Conservation (phyloP, 2,329 filamentous ascomycete species). For the Shiraia bambusicola region DNA sequence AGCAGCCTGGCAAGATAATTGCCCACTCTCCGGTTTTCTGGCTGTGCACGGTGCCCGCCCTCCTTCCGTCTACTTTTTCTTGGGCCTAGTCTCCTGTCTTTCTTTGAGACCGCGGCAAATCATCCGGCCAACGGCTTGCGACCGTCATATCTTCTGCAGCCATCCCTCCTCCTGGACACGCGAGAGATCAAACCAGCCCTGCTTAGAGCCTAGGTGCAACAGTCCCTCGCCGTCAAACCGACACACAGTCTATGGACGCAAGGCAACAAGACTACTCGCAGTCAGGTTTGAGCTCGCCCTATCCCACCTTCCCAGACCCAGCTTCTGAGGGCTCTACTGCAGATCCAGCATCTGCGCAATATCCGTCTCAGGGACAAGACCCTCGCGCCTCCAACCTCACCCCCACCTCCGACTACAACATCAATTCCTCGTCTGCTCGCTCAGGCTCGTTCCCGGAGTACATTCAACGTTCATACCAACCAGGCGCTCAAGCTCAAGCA, state of each 20-base stretch:
- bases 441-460: constrained; percentile 86
- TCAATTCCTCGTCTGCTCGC: constrained; percentile 73
- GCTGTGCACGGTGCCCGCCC: constrained; percentile 39
- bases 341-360: constrained; percentile 94
- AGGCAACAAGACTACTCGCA: constrained; percentile 55
- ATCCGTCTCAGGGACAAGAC: constrained; percentile 75
- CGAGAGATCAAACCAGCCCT: constrained; percentile 36
- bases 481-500: constrained; percentile 71
- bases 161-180: constrained; percentile 47
- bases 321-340: constrained; percentile 81
- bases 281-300: constrained; percentile 59
- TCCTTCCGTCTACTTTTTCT: constrained; percentile 27
- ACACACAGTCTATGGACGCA: constrained; percentile 56
- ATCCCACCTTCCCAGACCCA: constrained; percentile 56
- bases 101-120: constrained; percentile 39
- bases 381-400: constrained; percentile 74
- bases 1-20: too few species aligned
- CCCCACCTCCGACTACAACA: constrained; percentile 84
- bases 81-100: constrained; percentile 28
- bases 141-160: constrained; percentile 52
- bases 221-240: constrained; percentile 19
- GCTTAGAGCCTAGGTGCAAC: constrained; percentile 42
- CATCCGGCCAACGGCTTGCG: constrained; percentile 40
- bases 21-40: constrained; percentile 40
- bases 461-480: constrained; percentile 77